Evolutionary conservation across 371 early-diverging fungal species (phyloP), one percentile per base, ranked within the genome.

Genomic region (Haplosporangium sp.): DNA sequence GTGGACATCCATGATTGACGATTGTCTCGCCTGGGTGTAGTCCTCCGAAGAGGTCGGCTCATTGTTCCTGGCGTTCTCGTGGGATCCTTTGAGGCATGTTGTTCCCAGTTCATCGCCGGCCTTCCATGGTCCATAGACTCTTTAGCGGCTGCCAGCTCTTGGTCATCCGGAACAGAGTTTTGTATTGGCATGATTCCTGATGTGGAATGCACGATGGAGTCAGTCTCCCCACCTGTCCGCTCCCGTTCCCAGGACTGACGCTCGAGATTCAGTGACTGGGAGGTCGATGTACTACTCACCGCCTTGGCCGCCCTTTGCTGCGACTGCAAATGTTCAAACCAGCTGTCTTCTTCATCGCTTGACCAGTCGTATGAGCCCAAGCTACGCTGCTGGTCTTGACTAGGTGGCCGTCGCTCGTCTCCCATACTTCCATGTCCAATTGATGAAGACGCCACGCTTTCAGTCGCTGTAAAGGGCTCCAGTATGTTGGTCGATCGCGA

Each of bases 1-100:
- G 61, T 53, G 0, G 79, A 72, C 72, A 67, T 72, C 79, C 79
- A 79, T 0, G 79, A 79, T 5, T 68, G 73, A 12, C 79, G 72
- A 23, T 68, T 29, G 40, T 72, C 69, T 4, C 67, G 67, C 42
- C 61, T 72, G 8, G 47, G 62, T 1, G 60, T 55, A 4, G 73
- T 72, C 54, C 79, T 64, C 9, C 79, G 79, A 29, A 79, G 73
- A 9, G 41, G 21, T 8, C 58, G 65, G 14, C 37, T 29, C 23
- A 36, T 57, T 20, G 51, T 18, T 18, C 41, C 21, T 0, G 51
- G 41, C 37, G 6, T 41, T 13, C 40, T 7, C 8, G 29, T 37
- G 4, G 55, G 36, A 6, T 43, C 14, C 8, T 29, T 46, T 7
- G 53, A 45, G 23, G 16, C 52, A 20, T 47, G 62, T 9, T 63